Conservation (phyloP, 768 basidiomycete species). For the Multifurca ochricompacta region DNA sequence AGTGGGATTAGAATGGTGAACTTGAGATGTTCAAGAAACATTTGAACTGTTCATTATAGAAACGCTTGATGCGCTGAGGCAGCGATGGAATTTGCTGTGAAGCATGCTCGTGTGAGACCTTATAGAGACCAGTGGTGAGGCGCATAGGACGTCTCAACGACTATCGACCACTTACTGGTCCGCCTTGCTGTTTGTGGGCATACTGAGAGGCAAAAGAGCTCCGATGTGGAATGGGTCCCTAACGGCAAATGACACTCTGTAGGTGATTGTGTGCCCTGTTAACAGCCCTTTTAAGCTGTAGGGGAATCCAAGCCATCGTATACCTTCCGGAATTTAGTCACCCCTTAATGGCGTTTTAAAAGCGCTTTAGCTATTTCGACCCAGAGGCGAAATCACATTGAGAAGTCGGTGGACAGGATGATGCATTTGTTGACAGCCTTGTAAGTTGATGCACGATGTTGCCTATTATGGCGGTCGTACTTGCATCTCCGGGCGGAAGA, state of each 20-base stretch:
- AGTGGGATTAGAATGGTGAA: slow-evolving; percentile 9
- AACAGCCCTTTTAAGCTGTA: slow-evolving; percentile 10
- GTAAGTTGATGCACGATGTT: not conserved
- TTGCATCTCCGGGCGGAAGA: not conserved
- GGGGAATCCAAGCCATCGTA: not conserved
- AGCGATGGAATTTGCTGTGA: not conserved
- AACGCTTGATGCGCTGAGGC: not conserved
- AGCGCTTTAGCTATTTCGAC: not conserved
- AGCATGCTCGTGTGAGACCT: not conserved
- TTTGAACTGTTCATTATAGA: not conserved
- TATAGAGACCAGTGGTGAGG: not conserved
- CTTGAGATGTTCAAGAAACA: slow-evolving; percentile 11
- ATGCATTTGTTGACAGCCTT: not conserved
- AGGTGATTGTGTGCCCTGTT: slow-evolving; percentile 11
- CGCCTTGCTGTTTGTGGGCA: not conserved
- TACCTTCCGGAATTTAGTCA: not conserved
- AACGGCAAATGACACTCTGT: slow-evolving; percentile 6
- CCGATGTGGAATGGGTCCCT: not conserved
- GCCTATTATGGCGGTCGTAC: not conserved
- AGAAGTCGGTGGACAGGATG: not conserved
- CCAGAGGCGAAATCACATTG: slow-evolving; percentile 8
- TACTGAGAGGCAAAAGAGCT: not conserved
- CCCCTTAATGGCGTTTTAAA: not conserved
- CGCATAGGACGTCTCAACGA: not conserved
- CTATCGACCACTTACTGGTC: not conserved